Evolutionary conservation across 2,329 filamentous ascomycete species (phyloP), one percentile per base, ranked within the genome.

Genomic region (Pestalotiopsis sp.): DNA sequence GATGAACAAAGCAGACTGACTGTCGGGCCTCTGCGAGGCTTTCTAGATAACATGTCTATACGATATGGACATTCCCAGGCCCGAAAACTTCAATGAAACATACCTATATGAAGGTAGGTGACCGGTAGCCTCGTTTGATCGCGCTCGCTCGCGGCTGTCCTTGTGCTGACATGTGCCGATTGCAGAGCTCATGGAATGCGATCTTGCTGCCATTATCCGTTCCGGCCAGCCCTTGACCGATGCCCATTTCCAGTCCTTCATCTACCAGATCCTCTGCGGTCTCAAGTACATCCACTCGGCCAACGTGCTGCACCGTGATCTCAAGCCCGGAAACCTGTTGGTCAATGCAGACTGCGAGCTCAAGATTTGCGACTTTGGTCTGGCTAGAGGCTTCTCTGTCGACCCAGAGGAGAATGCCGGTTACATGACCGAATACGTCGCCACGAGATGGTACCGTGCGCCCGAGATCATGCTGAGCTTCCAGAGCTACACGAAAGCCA

Each of bases 391-490:
- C 68, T 98, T 99, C 85, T 98, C 94, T 3, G 91, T 97, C 76
- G 96, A 98, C 74, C 96, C 96, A 1, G 94, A 99, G 80, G 95
- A 99, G 83, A 98, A 98, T 79, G 96, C 96, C n/a, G 96, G 96
- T 24, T 99, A 98, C 82, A 98, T 99, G 96, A 99, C 96, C 13
- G 96, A 99, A 82, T 99, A 99, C 77, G 96, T 99, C 67, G 96
- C 96, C 64, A 99, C 96, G 65, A 89, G 96, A 84, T 99, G 96
- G 96, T 99, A 89, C 76, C 86, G 87, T 82, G 96, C 96, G 3
- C 96, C 96, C 4, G 96, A 99, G 81, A 99, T 99, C 75, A 99
- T 99, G 96, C 85, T 99, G 81, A 98, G 94, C 85, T 99, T 99
- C 89, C 95, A 98, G 82, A 98, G 94, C 84, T 99, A 99, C 82